Percentiles rank a stretch among this genome's conserved stretches.
Conservation (phyloP, 805 yeast genomes). For the Metschnikowia dekortorum region DNA sequence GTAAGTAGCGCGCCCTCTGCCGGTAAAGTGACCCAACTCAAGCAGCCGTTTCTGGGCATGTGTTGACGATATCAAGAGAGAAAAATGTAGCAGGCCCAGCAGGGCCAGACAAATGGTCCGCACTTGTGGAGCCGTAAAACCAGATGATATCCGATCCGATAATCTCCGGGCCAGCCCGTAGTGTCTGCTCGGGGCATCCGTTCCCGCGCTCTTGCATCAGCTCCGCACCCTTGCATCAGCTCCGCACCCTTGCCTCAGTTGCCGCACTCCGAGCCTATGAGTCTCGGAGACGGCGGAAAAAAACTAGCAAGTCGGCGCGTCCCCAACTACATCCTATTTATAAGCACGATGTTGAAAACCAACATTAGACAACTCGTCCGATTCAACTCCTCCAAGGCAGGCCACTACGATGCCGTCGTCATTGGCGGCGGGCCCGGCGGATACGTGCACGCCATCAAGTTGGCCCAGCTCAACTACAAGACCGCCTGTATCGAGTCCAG, state of each 20-base stretch:
- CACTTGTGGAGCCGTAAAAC: too few relatives aligned
- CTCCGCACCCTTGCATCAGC: too few relatives aligned
- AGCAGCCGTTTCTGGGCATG: too few relatives aligned
- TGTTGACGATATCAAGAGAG: too few relatives aligned
- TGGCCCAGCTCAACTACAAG: conserved; percentile 91
- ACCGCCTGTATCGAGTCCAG: conserved; percentile 97
- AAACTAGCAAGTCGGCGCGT: background rate
- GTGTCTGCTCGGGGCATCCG: conserved; percentile 1
- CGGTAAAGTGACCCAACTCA: too few relatives aligned
- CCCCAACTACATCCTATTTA: background rate
- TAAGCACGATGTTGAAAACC: conserved; percentile 18
- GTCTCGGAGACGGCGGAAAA: conserved; percentile 4
- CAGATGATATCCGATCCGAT: background rate
- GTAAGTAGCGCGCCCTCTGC: too few relatives aligned
- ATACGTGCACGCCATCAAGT: conserved; percentile 97
- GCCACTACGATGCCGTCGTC: conserved; percentile 83
- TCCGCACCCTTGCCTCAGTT: too few relatives aligned
- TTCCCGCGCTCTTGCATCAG: background rate
- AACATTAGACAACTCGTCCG: conserved; percentile 34
- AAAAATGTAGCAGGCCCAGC: too few relatives aligned
- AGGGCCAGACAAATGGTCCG: too few relatives aligned
- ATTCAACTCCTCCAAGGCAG: conserved; percentile 40
- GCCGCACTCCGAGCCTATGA: conserved; percentile 1
- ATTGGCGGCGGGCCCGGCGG: conserved; percentile 99
- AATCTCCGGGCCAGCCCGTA: background rate